Base-by-base conservation (phyloP, 768 basidiomycete species). In the Lactarius hengduanensis region DNA sequence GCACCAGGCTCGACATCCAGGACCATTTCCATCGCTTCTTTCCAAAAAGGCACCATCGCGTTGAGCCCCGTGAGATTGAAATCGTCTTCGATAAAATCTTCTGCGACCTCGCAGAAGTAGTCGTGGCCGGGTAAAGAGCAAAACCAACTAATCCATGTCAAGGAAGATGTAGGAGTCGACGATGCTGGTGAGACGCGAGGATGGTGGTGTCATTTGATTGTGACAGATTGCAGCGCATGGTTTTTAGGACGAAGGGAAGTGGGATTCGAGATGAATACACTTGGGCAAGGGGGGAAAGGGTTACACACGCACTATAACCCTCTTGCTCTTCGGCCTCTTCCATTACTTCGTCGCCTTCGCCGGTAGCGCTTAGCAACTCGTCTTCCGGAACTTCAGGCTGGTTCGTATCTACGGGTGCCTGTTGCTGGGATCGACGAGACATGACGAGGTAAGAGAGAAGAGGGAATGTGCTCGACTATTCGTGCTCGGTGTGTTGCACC, bases 1-100 rank as follows among this genome's bases (percentile, higher is more conserved):
- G 76, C 75, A 96, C 96, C 95, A 81, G 97, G 94, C 78, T 99
- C 97, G 61, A 98, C 96, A 79, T 99, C 97, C 71, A 99, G 78
- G 18, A 99, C 94, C 97, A 99, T 99, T 80, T 99, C 97, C 90
- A 99, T 92, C 55, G 97, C 97, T 77, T 99, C 97, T 77, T 98
- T 98, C 94, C 96, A 99, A 76, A 99, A 99, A 9, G 97, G 97
- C 20, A 98, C 97, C 88, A 96, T 88, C 38, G 85, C 84, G 74
- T 95, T 96, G 76, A 99, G 78, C 7, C 97, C 97, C 6, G 97
- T 99, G 45, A 99, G 82, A 79, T 99, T 99, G 81, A 99, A 99
- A 75, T 98, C 94, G 78, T 99, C 97, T 76, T 98, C 94, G 76
- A 99, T 98, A 78, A 98, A 99, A 76, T 99, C 97, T 75, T 97